Evolutionary conservation across 345 rosid genomes (phyloP).

Genomic region (Brassica nigra): DNA sequence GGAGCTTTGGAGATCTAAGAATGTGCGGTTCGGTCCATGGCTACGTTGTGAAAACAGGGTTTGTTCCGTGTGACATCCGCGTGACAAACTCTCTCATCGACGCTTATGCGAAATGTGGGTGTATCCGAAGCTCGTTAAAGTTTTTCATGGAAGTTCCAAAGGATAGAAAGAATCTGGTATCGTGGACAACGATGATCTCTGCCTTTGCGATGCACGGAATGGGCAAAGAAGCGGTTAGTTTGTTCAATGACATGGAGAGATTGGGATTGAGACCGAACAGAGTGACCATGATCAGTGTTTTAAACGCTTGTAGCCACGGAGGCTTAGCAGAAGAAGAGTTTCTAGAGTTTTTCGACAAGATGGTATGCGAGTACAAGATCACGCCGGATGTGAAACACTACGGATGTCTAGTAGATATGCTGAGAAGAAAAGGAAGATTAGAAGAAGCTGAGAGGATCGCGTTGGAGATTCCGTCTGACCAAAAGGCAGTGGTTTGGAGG

Average conservation of each 20-base stretch:
- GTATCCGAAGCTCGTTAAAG: constrained; percentile 56
- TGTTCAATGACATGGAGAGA: constrained; percentile 63
- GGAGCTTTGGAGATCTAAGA: constrained; percentile 48
- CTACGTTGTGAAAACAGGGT: constrained; percentile 62
- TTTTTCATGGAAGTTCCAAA: constrained; percentile 54
- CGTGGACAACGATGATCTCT: constrained; percentile 82
- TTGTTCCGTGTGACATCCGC: constrained; percentile 57
- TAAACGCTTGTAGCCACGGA: constrained; percentile 90
- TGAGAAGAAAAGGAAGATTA: constrained; percentile 78
- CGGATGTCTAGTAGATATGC: constrained; percentile 78
- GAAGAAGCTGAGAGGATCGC: constrained; percentile 80
- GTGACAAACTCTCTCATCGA: constrained; percentile 66
- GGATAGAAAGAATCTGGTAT: constrained; percentile 59
- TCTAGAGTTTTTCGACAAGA: constrained; percentile 58
- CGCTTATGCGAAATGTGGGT: constrained; percentile 77
- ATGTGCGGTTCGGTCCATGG: constrained; percentile 63
- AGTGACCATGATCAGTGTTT: constrained; percentile 72
- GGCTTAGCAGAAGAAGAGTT: constrained; percentile 68
- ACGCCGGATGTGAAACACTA: constrained; percentile 69
- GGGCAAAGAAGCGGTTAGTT: constrained; percentile 68
- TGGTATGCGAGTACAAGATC: constrained; percentile 54
- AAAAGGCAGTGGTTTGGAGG: constrained; percentile 72
- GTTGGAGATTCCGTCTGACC: constrained; percentile 53
- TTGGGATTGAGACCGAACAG: constrained; percentile 59
- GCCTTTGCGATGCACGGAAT: constrained; percentile 84